Conservation (phyloP, 352 stramenopile genomes). For the Pythium brassicae region DNA sequence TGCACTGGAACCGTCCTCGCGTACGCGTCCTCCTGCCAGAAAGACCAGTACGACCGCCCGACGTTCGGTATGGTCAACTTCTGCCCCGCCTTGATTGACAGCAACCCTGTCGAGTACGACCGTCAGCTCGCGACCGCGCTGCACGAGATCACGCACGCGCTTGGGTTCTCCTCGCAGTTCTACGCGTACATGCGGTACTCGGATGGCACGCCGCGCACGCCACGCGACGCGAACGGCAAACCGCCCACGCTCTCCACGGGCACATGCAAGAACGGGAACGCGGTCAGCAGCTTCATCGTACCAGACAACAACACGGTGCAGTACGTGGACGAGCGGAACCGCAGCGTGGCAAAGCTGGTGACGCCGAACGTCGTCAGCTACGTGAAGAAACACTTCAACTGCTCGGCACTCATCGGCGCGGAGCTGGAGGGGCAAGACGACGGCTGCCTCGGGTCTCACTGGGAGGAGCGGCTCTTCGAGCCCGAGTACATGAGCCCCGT, state of each 20-base stretch:
- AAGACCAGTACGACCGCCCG: conserved; percentile 79
- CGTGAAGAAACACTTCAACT: conserved; percentile 67
- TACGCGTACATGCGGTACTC: conserved; percentile 70
- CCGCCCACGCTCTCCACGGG: conserved; percentile 20
- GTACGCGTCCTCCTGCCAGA: conserved; percentile 79
- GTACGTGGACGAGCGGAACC: conserved; percentile 48
- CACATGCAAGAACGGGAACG: conserved; percentile 52
- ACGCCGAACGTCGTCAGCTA: conserved; percentile 58
- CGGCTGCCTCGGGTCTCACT: conserved; percentile 74
- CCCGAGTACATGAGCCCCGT: conserved; percentile 80
- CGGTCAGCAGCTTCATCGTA: conserved; percentile 32
- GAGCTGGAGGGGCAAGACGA: conserved; percentile 79
- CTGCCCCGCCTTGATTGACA: conserved; percentile 64
- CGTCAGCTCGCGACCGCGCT: conserved; percentile 63
- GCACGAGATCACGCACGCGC: conserved; percentile 80
- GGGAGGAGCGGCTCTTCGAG: conserved; percentile 82
- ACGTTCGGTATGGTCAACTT: conserved; percentile 86
- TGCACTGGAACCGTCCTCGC: conserved; percentile 52
- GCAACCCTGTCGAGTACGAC: conserved; percentile 46
- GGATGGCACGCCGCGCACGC: conserved; percentile 61
- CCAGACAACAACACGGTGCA: conserved; percentile 40
- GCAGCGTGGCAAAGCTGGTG: conserved; percentile 61
- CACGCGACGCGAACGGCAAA: conserved; percentile 35
- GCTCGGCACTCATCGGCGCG: conserved; percentile 42
- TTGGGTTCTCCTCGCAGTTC: conserved; percentile 76